Evolutionary conservation across 495 filamentous ascomycete species (phyloP).

Genomic region (Trichoderma erinaceum): DNA sequence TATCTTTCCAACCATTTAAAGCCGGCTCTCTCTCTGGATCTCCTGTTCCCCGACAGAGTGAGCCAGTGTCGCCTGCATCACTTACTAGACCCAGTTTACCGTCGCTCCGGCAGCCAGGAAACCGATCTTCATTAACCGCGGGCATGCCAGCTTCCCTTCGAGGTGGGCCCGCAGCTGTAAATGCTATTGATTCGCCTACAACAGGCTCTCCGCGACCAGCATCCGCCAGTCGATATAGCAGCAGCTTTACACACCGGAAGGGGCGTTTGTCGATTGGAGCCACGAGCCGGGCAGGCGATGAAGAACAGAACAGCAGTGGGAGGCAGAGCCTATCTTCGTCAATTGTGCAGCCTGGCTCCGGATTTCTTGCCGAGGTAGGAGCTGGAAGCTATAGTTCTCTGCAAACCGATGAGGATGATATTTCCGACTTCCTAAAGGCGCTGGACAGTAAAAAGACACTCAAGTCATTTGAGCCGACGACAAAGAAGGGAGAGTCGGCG

Average conservation of each 20-base stretch:
- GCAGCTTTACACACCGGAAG: constrained; percentile 59
- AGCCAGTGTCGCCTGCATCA: constrained; percentile 43
- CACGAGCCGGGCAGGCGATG: constrained; percentile 59
- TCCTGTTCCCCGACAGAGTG: constrained; percentile 45
- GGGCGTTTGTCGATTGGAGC: constrained; percentile 68
- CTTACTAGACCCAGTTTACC: constrained; percentile 44
- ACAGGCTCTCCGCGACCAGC: constrained; percentile 65
- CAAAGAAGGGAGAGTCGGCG: constrained; percentile 50
- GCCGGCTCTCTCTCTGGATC: constrained; percentile 90
- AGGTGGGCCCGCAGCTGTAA: constrained; percentile 28
- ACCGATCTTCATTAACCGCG: constrained; percentile 58
- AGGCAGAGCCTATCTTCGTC: constrained; percentile 81
- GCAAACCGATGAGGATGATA: constrained; percentile 82
- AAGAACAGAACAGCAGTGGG: constrained; percentile 81
- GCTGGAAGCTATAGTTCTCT: constrained; percentile 72
- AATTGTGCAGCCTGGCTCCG: constrained; percentile 76
- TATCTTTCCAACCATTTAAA: constrained; percentile 93
- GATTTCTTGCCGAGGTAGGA: constrained; percentile 65
- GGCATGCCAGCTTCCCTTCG: constrained; percentile 62
- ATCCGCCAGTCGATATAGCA: constrained; percentile 78
- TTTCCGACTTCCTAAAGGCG: constrained; percentile 84
- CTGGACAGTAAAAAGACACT: constrained; percentile 76
- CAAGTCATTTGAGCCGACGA: constrained; percentile 56
- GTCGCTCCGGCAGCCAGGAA: constrained; percentile 56
- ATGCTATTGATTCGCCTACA: constrained; percentile 56